phyloP scores from a whole-genome alignment of 371 early-diverging fungal genomes.

The Saksenaea vasiformis region DNA sequence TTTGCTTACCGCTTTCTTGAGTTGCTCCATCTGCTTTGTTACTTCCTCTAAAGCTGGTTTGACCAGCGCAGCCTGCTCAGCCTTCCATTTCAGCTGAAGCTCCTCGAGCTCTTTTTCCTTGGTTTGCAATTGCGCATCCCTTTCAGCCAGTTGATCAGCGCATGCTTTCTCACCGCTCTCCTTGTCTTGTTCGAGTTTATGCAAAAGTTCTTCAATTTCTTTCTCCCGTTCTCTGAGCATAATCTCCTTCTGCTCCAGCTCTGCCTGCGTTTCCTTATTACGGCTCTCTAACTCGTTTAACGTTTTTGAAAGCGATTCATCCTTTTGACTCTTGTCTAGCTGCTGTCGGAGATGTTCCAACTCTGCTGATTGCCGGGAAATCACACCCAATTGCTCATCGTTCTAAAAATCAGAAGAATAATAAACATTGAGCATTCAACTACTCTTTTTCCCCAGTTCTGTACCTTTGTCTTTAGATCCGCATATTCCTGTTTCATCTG shows the following conservation, averaged over 20 bases:
- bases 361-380: conserved; percentile 41
- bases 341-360: conserved; percentile 35
- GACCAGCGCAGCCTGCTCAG: conserved; percentile 36
- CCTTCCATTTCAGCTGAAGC: conserved; percentile 30
- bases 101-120: conserved; percentile 39
- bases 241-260: conserved; percentile 24
- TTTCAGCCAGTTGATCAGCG: conserved; percentile 29
- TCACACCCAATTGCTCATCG: conserved; percentile 34
- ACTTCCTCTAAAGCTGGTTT: conserved; percentile 45
- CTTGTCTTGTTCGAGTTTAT: conserved; percentile 18
- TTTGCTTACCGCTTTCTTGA: conserved; percentile 40
- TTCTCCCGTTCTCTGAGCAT: conserved; percentile 26
- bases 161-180: conserved; percentile 14
- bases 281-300: neutral
- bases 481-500: conserved; percentile 46
- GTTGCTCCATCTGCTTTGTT: conserved; percentile 36
- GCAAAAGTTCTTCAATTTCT: conserved; percentile 26
- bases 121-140: conserved; percentile 27
- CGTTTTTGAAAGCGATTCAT: neutral
- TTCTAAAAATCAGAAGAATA: conserved; percentile 24
- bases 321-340: conserved; percentile 1
- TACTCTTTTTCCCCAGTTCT: neutral
- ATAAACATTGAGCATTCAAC: neutral
- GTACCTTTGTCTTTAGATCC: conserved; percentile 45
- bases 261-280: conserved; percentile 12